These are phyloP conservation scores for Stachybotrys chlorohalonatus DNA, from an alignment of 2,329 filamentous ascomycete genomes.

Conservation along the genomic window DNA sequence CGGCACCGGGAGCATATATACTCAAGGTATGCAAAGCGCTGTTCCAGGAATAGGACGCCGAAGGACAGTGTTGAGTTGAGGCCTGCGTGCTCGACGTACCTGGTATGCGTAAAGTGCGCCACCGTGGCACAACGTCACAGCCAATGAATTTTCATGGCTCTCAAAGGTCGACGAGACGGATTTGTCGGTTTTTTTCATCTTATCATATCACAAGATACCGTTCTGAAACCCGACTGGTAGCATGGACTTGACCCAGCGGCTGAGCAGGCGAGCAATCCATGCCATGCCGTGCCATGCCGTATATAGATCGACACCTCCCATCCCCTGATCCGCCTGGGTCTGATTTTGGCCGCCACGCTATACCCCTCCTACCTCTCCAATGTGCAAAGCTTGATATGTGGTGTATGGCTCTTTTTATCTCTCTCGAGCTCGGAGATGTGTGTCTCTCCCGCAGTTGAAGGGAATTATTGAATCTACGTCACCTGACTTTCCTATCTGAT, in stretches of 20 bases:
- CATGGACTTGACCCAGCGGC: too few species aligned
- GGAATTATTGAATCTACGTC: background rate
- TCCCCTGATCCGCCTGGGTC: background rate
- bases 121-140: background rate
- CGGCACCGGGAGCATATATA: background rate
- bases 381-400: too few species aligned
- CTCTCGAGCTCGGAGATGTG: too few species aligned
- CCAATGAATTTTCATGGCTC: background rate
- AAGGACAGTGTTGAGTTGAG: too few species aligned
- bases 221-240: background rate
- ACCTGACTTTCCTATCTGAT: background rate
- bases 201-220: background rate
- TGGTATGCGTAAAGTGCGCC: background rate
- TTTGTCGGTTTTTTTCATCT: background rate
- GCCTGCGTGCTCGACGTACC: background rate
- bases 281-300: background rate
- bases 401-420: too few species aligned
- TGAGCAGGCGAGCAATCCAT: background rate
- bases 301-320: background rate
- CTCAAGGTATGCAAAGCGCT: background rate
- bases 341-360: background rate
- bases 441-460: too few species aligned
- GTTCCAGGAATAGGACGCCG: background rate
- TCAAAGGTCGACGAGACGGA: background rate
- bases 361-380: background rate